Evolutionary conservation across 1,139 yeast species (phyloP), one percentile per base, ranked within the genome.

Genomic region (Saccharomycopsis crataegensis): DNA sequence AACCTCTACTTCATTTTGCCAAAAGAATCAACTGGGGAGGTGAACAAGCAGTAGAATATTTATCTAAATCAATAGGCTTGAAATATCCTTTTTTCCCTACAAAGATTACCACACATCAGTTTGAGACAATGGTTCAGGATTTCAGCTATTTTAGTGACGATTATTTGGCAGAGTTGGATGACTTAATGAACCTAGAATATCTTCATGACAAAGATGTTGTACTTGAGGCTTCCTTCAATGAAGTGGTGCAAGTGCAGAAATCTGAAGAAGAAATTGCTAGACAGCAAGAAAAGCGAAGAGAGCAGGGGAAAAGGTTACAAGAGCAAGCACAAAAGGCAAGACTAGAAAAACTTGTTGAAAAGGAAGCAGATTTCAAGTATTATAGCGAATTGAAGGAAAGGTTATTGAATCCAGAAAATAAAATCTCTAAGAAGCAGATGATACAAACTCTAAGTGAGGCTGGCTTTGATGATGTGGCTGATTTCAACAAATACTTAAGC

Each of bases 1-100:
- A 71, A 55, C 94, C 95, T 0, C 62, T 83, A 2, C 67, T 89
- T 52, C 71, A 78, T 48, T 85, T 83, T 57, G 75, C 93, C 1
- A 91, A 89, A 63, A 74, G 98, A 62, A 80, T 94, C 46, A 91
- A 89, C 64, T 89, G 94, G 88, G 99, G 98, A 54, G 98, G 97
- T 7, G 79, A 80, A 58, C 86, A 80, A 53, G 78, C 91, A 1
- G 80, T 78, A 38, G 80, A 77, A 50, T 91, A 76, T 61, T 68
- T 93, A 65, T 79, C 77, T 57, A 78, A 75, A 60, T 74, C 86
- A 38, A 69, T 94, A 50, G 76, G 83, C 1, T 73, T 94, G 63
- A 94, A 94, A 65, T 94, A 94, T 67, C 99, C 99, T 0, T 84
- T 83, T 62, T 93, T 90, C 65, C 98, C 99, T 3, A 71, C 86